Evolutionary conservation across 305 asterid species (phyloP).

Genomic region (Vinca major): DNA sequence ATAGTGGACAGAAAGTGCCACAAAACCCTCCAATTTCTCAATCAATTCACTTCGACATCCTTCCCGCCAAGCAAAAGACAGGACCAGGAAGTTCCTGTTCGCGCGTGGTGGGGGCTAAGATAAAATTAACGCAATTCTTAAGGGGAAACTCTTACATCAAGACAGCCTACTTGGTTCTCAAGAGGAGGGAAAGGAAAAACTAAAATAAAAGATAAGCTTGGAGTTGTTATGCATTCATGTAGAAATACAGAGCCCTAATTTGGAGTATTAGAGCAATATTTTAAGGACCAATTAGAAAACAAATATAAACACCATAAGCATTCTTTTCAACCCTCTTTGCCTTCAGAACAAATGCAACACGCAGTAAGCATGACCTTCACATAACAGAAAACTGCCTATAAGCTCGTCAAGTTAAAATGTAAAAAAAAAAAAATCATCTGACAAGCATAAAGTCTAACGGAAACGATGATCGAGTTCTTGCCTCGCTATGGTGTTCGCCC

Average conservation of each 20-base stretch:
- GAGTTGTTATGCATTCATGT: background rate
- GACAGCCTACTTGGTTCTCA: too few species aligned
- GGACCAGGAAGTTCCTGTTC: too few species aligned
- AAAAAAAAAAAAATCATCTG: background rate
- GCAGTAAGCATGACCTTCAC: background rate
- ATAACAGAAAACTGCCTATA: background rate
- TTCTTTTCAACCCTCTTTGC: background rate
- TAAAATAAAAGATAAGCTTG: too few species aligned
- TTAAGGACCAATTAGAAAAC: background rate
- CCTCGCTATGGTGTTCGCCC: too few species aligned
- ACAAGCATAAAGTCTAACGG: background rate
- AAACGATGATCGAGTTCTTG: background rate
- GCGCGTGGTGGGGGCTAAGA: too few species aligned
- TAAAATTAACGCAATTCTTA: too few species aligned
- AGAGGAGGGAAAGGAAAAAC: too few species aligned
- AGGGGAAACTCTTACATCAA: too few species aligned
- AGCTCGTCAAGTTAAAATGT: background rate
- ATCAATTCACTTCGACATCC: background rate
- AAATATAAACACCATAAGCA: background rate
- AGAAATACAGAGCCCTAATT: background rate
- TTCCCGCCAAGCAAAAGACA: background rate
- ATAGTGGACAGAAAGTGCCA: background rate
- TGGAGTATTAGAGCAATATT: background rate
- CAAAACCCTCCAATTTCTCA: background rate
- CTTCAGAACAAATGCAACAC: background rate